phyloP scores from a whole-genome alignment of 2,329 filamentous ascomycete species.

The Pseudogymnoascus sp. region DNA sequence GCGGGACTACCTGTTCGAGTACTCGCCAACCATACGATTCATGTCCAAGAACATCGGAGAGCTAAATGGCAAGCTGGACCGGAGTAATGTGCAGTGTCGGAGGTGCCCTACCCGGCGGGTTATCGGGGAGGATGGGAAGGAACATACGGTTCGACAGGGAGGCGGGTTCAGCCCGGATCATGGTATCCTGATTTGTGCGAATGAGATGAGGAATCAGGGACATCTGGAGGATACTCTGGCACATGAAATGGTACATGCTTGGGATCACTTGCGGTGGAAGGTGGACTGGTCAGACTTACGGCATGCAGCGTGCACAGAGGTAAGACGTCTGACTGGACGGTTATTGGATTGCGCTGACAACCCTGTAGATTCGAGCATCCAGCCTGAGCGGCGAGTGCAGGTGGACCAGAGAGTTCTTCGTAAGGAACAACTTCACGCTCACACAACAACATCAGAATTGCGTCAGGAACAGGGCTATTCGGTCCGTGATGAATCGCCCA shows the following conservation, averaged over 20 bases:
- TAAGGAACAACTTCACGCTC: conserved; percentile 75
- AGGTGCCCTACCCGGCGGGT: conserved; percentile 59
- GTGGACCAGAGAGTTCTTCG: conserved; percentile 79
- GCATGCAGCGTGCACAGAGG: conserved; percentile 92
- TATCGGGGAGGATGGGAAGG: conserved; percentile 25
- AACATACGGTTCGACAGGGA: conserved; percentile 49
- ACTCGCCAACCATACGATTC: conserved; percentile 82
- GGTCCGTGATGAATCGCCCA: conserved; percentile 71
- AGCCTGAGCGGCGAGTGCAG: conserved; percentile 91
- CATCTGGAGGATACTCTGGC: conserved; percentile 90
- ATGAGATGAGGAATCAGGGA: conserved; percentile 70
- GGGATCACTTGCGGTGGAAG: conserved; percentile 87
- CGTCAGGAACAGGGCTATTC: conserved; percentile 70
- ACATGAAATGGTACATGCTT: conserved; percentile 97
- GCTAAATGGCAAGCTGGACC: conserved; percentile 68
- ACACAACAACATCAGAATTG: conserved; percentile 93
- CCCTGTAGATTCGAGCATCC: conserved; percentile 71
- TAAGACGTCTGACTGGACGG: conserved; percentile 32
- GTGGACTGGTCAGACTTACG: conserved; percentile 74
- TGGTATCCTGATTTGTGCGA: conserved; percentile 88
- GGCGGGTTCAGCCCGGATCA: conserved; percentile 82
- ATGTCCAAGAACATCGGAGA: conserved; percentile 71
- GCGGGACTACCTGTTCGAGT: conserved; percentile 74
- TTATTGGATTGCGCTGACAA: conserved; percentile 14
- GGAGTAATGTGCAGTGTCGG: conserved; percentile 70